These are phyloP conservation scores for Ceratobasidium sp. DNA, from an alignment of 1,284 basidiomycete genomes.

Conservation along the genomic window DNA sequence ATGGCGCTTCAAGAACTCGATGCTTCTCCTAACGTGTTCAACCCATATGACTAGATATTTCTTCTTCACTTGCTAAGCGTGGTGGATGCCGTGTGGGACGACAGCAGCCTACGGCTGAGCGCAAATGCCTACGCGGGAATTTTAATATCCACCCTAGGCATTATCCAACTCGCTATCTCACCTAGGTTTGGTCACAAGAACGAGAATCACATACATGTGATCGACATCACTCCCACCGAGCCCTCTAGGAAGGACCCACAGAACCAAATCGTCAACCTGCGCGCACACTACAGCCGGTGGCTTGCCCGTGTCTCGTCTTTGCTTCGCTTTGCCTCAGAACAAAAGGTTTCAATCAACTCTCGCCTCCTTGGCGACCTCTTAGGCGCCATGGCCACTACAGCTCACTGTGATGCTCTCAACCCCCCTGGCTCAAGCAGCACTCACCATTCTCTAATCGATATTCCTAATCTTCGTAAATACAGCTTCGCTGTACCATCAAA, in stretches of 20 bases:
- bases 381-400: not conserved
- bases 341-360: not conserved
- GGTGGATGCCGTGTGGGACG: not conserved
- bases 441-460: not conserved
- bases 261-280: not conserved
- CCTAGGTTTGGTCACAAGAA: not conserved
- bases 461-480: not conserved
- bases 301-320: not conserved
- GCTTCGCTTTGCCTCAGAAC: not conserved
- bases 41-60: not conserved
- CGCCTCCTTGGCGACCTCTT: not conserved
- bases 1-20: not conserved
- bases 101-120: not conserved
- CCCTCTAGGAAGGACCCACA: not conserved
- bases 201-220: not conserved
- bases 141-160: not conserved
- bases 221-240: not conserved
- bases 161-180: not conserved
- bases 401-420: not conserved
- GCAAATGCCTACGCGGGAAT: not conserved
- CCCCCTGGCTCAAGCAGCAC: not conserved
- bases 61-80: not conserved
- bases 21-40: not conserved
- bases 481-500: not conserved
- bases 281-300: conserved; percentile 6